Base-by-base conservation (phyloP, 805 yeast genomes). In the Starmerella apis region DNA sequence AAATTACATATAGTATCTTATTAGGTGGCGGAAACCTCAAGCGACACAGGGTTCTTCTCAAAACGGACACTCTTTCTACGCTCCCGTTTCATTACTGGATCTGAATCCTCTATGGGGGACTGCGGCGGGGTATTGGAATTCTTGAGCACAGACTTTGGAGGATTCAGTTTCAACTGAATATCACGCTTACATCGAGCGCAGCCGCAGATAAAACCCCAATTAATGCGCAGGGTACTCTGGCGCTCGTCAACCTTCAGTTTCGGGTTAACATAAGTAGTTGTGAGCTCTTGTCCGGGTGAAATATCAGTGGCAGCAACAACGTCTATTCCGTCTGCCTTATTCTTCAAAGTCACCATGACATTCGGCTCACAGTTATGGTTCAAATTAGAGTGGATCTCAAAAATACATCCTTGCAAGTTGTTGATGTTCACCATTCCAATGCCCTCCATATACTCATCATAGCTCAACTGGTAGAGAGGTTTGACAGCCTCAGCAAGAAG, bases 311-410 rank as follows among this genome's bases (percentile, higher is more conserved):
- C 69, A 0, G 94, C 86, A 48, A 63, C 71, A 0, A 81, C 77
- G 56, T 74, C 77, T 54, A 85, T 69, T 3, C 84, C 83, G 19
- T 72, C 73, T 8, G 71, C 66, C 35, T 76, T 69, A 7, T 68
- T 66, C 19, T 30, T 32, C 49, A 47, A 41, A 27, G 76, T 80
- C 2, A 60, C 61, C 31, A 72, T 70, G 3, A 80, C 79, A 59
- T 80, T 84, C 2, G 92, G 88, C 36, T 73, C 78, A 67, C 95
- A 86, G 58, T 71, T 72, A 62, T 86, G 95, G 60, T 85, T 85
- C 59, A 85, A 67, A 60, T 83, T 83, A 0, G 92, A 78, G 53
- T 81, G 83, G 8, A 72, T 61, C 53, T 78, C 69, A 62, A 71
- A 85, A 16, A 83, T 60, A 44, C 78, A 75, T 2, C 82, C 79